Conservation (phyloP, 192 early-diverging fungal species). For the Coemansia asiatica region DNA sequence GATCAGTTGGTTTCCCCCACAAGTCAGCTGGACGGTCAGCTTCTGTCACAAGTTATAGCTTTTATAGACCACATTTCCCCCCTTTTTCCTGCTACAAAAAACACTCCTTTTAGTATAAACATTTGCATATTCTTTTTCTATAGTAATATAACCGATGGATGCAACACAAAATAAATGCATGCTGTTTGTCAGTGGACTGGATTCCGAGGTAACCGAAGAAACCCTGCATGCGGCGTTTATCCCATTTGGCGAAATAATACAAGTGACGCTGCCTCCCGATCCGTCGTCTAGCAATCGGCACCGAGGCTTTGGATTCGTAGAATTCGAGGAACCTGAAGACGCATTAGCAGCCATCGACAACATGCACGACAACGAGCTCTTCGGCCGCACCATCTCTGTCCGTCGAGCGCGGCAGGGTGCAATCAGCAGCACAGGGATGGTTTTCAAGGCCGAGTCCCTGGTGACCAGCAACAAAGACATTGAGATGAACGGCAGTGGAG, state of each 20-base stretch:
- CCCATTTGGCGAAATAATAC: slow-evolving; percentile 94
- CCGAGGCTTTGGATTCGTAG: slow-evolving; percentile 94
- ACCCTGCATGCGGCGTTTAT: slow-evolving; percentile 87
- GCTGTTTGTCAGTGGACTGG: slow-evolving; percentile 70
- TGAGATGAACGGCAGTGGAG: background rate
- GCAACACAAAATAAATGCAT: slow-evolving; percentile 31
- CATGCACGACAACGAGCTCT: slow-evolving; percentile 88
- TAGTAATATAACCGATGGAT: slow-evolving; percentile 19
- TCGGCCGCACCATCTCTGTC: slow-evolving; percentile 86
- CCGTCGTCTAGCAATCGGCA: slow-evolving; percentile 75
- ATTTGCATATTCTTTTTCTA: background rate
- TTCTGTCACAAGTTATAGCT: background rate
- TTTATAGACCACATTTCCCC: background rate
- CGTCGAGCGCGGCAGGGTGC: slow-evolving; percentile 70
- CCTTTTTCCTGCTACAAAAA: too few species aligned
- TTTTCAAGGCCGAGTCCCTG: slow-evolving; percentile 16
- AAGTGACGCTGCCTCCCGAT: slow-evolving; percentile 83
- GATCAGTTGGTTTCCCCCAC: background rate
- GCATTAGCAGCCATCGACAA: slow-evolving; percentile 90
- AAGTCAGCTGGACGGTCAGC: background rate
- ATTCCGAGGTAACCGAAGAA: slow-evolving; percentile 73
- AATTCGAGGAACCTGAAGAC: slow-evolving; percentile 85
- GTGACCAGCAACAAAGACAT: slow-evolving; percentile 23
- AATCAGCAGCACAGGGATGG: slow-evolving; percentile 15
- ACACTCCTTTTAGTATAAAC: too few species aligned